Percentiles rank a stretch among this genome's conserved stretches.
Conservation (phyloP, 1,284 basidiomycete species). For the Xerocomus cyaneibrunnescens region DNA sequence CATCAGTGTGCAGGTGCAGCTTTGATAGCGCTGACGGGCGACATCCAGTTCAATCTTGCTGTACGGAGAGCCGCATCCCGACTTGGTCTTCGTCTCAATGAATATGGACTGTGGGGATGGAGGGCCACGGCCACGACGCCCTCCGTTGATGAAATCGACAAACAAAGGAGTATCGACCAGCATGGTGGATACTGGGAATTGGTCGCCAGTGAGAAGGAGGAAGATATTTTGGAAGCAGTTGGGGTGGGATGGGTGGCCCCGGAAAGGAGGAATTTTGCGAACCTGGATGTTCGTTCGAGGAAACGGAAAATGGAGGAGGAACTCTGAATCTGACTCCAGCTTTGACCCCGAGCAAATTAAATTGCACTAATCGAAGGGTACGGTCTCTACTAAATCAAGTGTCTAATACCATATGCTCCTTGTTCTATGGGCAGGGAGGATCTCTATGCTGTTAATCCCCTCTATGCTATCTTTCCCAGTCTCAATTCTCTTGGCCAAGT, state of each 20-base stretch:
- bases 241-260: conserved; percentile 32
- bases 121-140: conserved; percentile 1
- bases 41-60: conserved; percentile 43
- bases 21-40: conserved; percentile 53
- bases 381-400: conserved; percentile 1
- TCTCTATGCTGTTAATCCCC: conserved; percentile 53
- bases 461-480: conserved; percentile 54
- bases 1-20: conserved; percentile 49
- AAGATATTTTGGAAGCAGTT: conserved; percentile 25
- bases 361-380: conserved; percentile 13
- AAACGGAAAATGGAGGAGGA: conserved; percentile 4
- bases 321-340: conserved; percentile 7
- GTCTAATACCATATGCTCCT: conserved; percentile 80
- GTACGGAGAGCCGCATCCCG: conserved; percentile 42
- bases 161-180: conserved; percentile 9
- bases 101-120: conserved; percentile 61
- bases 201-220: conserved; percentile 23
- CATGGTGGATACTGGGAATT: conserved; percentile 25
- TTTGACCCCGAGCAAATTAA: neutral
- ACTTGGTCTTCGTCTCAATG: conserved; percentile 49
- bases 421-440: conserved; percentile 73
- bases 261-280: conserved; percentile 28
- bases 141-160: neutral
- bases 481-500: conserved; percentile 76
- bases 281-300: conserved; percentile 11